These are phyloP conservation scores for Lineolata rhizophorae DNA, from an alignment of 495 filamentous ascomycete genomes.

Conservation along the genomic window DNA sequence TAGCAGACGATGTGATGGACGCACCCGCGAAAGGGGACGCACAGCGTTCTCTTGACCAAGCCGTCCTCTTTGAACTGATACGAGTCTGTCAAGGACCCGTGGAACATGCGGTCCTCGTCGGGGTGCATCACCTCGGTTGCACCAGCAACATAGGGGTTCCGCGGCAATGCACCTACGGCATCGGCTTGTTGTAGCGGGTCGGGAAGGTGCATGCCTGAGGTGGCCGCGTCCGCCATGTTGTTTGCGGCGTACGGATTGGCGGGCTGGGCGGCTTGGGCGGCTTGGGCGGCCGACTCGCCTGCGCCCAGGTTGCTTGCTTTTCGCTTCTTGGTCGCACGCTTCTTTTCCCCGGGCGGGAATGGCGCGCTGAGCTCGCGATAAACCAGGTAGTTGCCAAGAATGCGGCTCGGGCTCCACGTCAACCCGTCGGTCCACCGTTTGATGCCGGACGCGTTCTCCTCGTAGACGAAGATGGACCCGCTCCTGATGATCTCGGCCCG, in stretches of 20 bases:
- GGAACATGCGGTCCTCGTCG: conserved; percentile 32
- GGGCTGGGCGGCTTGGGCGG: too few relatives aligned
- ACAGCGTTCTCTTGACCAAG: conserved; percentile 82
- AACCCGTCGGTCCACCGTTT: conserved; percentile 88
- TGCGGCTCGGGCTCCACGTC: conserved; percentile 77
- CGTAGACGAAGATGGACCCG: conserved; percentile 76
- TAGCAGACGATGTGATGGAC: conserved; percentile 76
- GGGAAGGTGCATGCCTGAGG: conserved; percentile 3
- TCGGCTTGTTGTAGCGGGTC: conserved; percentile 7
- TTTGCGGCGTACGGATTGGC: too few relatives aligned
- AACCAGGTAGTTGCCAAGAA: conserved; percentile 70
- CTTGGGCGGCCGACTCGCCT: conserved; percentile 17
- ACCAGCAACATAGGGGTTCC: conserved; percentile 4
- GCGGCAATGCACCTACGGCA: conserved; percentile 4
- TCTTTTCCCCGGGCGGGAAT: conserved; percentile 76
- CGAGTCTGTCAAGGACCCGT: conserved; percentile 67
- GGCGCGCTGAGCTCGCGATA: conserved; percentile 72
- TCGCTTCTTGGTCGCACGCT: conserved; percentile 61
- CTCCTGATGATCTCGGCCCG: conserved; percentile 50
- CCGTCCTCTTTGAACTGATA: conserved; percentile 74
- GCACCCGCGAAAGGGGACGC: conserved; percentile 42
- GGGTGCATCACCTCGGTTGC: conserved; percentile 8
- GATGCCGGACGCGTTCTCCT: conserved; percentile 70
- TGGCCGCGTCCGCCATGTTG: conserved; percentile 9
- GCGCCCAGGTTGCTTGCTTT: conserved; percentile 21